Evolutionary conservation across 495 filamentous ascomycete genomes (phyloP).

Genomic region (Penicillium paradoxum): DNA sequence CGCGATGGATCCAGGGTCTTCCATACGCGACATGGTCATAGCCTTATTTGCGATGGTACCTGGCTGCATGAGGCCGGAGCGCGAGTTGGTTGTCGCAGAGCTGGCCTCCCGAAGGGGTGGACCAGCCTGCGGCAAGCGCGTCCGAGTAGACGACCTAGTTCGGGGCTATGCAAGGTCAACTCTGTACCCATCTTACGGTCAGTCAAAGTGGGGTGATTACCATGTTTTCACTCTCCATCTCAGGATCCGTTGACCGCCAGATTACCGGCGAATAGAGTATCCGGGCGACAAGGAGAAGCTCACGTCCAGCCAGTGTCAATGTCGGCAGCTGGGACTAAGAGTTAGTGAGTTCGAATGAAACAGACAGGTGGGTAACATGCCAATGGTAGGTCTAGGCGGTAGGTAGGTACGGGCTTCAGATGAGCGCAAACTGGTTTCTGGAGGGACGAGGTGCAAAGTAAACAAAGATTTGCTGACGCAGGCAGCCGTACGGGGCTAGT

Average conservation of each 20-base stretch:
- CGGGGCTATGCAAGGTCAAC: slow-evolving; percentile 15
- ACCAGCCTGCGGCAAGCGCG: slow-evolving; percentile 34
- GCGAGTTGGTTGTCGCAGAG: slow-evolving; percentile 64
- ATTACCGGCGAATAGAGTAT: slow-evolving; percentile 26
- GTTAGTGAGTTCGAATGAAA: background rate
- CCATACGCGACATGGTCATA: slow-evolving; percentile 31
- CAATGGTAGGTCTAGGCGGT: slow-evolving; percentile 2
- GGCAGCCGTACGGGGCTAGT: slow-evolving; percentile 8
- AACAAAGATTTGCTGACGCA: slow-evolving; percentile 36
- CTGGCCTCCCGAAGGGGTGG: slow-evolving; percentile 56
- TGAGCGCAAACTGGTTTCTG: slow-evolving; percentile 30
- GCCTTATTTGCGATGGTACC: slow-evolving; percentile 39
- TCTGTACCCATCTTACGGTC: background rate
- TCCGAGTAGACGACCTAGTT: slow-evolving; percentile 27
- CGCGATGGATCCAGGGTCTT: background rate
- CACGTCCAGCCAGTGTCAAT: slow-evolving; percentile 25
- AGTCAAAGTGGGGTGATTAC: slow-evolving; percentile 20
- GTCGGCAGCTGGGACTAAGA: background rate
- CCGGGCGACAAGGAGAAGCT: slow-evolving; percentile 20
- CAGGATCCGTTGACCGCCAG: slow-evolving; percentile 22
- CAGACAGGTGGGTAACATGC: slow-evolving; percentile 5
- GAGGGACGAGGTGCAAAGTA: slow-evolving; percentile 33
- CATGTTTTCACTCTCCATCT: slow-evolving; percentile 38
- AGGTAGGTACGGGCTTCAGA: slow-evolving; percentile 1
- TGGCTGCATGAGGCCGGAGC: slow-evolving; percentile 50